Base-by-base conservation (phyloP, 352 stramenopile genomes). In the Pythium plurisporium region DNA sequence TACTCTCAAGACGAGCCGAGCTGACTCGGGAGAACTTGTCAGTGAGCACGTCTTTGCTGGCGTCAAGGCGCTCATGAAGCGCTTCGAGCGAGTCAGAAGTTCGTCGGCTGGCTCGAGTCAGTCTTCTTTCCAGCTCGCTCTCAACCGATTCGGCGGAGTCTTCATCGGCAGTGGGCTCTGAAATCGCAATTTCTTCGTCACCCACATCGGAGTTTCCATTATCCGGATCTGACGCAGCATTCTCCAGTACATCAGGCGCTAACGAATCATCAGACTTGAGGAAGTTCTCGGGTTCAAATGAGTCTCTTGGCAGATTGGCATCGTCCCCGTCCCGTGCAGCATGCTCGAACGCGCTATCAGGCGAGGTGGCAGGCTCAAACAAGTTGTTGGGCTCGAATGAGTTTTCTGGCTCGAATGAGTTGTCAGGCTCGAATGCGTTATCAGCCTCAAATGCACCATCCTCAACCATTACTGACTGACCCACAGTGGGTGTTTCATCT, bases 1-100 rank as follows among this genome's bases (percentile, higher is more conserved):
- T 62, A 23, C 44, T 49, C 15, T 71, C 60, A 17, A 74, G 31
- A 37, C 61, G 60, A 6, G 47, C 40, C 17, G 55, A 53, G 27
- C 65, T 73, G 47, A 71, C 55, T 8, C 54, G 47, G 3, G 55
- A 66, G 22, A 73, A 56, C 9, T 54, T 53, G 19, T 63, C 56
- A 0, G 56, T 70, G 14, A 70, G 20, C 10, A 25, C 40, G 43
- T 48, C 49, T 51, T 51, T 40, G 46, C 22, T 58, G 14, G 33
- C 30, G 43, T 64, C 53, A 5, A 71, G 40, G 2, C 58, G 56
- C 19, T 53, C n/a, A 40, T 71, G 57, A 19, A 71, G 29, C 7
- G 57, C 46, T 22, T 60, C 52, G n/a, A 71, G 42, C 1, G 63
- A 60, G 8, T 62, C 46, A n/a, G 52, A 33, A 8, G 30, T 42